Percentiles rank a stretch among this genome's conserved stretches.
Conservation (phyloP, 345 rosid species). For the Mallotus nudiflorus region DNA sequence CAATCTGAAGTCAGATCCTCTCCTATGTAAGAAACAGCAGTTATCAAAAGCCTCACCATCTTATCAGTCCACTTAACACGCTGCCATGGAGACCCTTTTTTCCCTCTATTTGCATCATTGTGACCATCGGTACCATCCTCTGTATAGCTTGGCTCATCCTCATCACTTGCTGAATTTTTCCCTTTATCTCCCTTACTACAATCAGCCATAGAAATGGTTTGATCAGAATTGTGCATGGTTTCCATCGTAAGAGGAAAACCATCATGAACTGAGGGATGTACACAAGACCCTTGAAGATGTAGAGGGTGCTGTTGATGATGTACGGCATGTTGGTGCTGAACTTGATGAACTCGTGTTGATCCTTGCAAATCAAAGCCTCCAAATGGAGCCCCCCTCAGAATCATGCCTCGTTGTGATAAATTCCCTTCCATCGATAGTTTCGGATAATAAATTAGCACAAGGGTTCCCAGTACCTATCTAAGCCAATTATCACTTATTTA, state of each 20-base stretch:
- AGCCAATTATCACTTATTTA: too few relatives aligned
- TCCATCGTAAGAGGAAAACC: slow-evolving; percentile 76
- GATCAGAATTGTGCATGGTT: slow-evolving; percentile 59
- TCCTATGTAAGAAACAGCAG: slow-evolving; percentile 82
- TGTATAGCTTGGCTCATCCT: slow-evolving; percentile 73
- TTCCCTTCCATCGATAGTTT: slow-evolving; percentile 54
- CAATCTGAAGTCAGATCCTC: slow-evolving; percentile 62
- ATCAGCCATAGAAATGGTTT: slow-evolving; percentile 39
- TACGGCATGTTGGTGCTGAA: slow-evolving; percentile 44
- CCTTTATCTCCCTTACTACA: slow-evolving; percentile 58
- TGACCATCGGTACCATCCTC: slow-evolving; percentile 71
- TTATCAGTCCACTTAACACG: slow-evolving; percentile 94
- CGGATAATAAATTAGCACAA: not conserved
- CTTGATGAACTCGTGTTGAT: slow-evolving; percentile 57
- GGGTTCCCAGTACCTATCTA: too few relatives aligned
- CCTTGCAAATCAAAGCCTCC: slow-evolving; percentile 77
- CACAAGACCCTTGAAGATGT: slow-evolving; percentile 44
- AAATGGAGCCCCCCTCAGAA: slow-evolving; percentile 58
- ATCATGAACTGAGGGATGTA: slow-evolving; percentile 49
- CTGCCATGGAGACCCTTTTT: slow-evolving; percentile 82
- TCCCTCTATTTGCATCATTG: slow-evolving; percentile 49
- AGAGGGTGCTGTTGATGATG: slow-evolving; percentile 52
- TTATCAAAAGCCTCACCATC: slow-evolving; percentile 89
- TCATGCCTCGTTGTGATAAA: slow-evolving; percentile 57
- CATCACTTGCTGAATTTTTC: slow-evolving; percentile 67